Percentiles rank a stretch among this genome's conserved stretches.
Evolutionary conservation across 179 eudicot genomes (phyloP).

Genomic region (Nepenthes alata): DNA sequence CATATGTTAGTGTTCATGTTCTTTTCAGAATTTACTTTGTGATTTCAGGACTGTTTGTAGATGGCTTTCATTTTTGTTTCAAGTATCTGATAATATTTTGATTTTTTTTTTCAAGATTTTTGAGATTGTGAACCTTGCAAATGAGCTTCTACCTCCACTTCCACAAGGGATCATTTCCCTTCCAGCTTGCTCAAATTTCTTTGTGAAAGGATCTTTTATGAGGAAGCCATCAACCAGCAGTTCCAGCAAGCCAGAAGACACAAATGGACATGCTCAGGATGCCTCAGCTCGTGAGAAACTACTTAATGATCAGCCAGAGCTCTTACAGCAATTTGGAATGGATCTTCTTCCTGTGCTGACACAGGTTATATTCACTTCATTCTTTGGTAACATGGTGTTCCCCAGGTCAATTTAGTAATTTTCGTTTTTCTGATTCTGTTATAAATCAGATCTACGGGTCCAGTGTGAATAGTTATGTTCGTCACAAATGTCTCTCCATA

Average conservation of each 20-base stretch:
- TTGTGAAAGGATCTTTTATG: slow-evolving; percentile 49
- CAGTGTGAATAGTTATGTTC: slow-evolving; percentile 95
- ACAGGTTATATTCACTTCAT: slow-evolving; percentile 43
- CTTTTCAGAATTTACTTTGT: too few relatives aligned
- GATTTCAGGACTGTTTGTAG: too few relatives aligned
- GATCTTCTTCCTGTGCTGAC: slow-evolving; percentile 92
- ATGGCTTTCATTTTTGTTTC: background rate
- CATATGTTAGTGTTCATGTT: too few relatives aligned
- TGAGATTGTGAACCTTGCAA: slow-evolving; percentile 96
- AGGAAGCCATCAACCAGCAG: slow-evolving; percentile 48
- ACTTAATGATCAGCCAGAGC: slow-evolving; percentile 81
- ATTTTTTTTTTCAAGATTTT: slow-evolving; percentile 38
- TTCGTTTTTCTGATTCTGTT: slow-evolving; percentile 2
- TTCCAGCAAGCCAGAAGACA: slow-evolving; percentile 57
- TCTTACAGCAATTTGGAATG: slow-evolving; percentile 80
- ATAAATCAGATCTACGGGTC: slow-evolving; percentile 80
- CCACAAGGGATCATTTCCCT: slow-evolving; percentile 86
- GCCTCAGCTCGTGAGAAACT: slow-evolving; percentile 66
- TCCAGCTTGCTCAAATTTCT: slow-evolving; percentile 50
- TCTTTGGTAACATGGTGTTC: background rate
- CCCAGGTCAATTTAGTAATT: slow-evolving; percentile 1
- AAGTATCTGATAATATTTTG: background rate
- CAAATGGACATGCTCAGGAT: slow-evolving; percentile 43
- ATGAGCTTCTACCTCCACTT: slow-evolving; percentile 96
- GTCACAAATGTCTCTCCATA: slow-evolving; percentile 93